A percentile compares a stretch with the other conserved stretches of the same genome.
These are phyloP conservation scores for Pseudocercospora vitis DNA, from an alignment of 2,329 filamentous ascomycete species.

Conservation along the genomic window DNA sequence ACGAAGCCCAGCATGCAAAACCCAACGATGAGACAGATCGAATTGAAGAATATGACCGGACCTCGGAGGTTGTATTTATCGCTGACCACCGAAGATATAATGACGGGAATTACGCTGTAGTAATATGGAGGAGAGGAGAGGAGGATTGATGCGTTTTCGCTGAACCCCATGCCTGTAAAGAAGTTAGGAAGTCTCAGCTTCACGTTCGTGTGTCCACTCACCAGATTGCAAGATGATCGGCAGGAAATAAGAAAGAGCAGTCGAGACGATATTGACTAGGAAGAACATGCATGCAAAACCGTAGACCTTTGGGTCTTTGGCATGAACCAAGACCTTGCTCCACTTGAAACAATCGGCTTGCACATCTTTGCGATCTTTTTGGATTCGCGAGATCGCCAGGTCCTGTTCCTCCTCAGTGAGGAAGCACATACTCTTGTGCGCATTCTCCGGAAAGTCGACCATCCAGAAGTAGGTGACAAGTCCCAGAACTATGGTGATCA, in stretches of 20 bases:
- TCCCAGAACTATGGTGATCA: slow-evolving; percentile 59
- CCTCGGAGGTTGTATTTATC: slow-evolving; percentile 62
- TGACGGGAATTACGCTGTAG: slow-evolving; percentile 63
- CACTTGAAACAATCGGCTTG: slow-evolving; percentile 57
- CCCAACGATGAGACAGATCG: slow-evolving; percentile 59
- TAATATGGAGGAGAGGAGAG: slow-evolving; percentile 68
- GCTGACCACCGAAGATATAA: slow-evolving; percentile 62
- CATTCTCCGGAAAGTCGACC: slow-evolving; percentile 66
- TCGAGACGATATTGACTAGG: slow-evolving; percentile 66
- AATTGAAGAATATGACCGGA: slow-evolving; percentile 66
- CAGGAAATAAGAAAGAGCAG: slow-evolving; percentile 64
- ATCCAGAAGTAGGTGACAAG: slow-evolving; percentile 68
- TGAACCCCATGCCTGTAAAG: slow-evolving; percentile 43
- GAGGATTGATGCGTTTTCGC: slow-evolving; percentile 52
- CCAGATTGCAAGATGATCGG: slow-evolving; percentile 48
- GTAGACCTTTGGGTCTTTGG: slow-evolving; percentile 62
- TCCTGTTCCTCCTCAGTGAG: slow-evolving; percentile 56
- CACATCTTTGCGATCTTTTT: slow-evolving; percentile 62
- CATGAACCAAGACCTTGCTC: slow-evolving; percentile 57
- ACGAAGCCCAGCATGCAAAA: slow-evolving; percentile 67
- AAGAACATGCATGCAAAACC: slow-evolving; percentile 66
- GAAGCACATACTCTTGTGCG: slow-evolving; percentile 58
- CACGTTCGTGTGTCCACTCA: background rate
- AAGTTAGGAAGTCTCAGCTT: background rate
- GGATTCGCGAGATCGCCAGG: slow-evolving; percentile 59